Base-by-base conservation (phyloP, 495 filamentous ascomycete species). In the Symbiotaphrina buchneri region DNA sequence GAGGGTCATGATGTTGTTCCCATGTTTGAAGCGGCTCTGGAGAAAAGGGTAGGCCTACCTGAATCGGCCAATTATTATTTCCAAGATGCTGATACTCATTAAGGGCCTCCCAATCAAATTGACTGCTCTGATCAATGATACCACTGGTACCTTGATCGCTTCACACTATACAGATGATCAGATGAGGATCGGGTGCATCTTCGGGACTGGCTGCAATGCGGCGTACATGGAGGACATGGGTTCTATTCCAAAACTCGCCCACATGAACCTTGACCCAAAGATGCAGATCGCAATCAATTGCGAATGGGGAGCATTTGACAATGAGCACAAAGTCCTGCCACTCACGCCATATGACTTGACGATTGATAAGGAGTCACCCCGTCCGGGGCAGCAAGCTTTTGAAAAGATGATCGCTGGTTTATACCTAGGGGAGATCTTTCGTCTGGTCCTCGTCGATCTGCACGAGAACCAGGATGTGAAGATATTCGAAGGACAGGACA, bases 271-370 rank as follows among this genome's bases (percentile, higher is more conserved):
- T n/a, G 78, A 81, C 23, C 65, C 83, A 1, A 71, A 83, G 33
- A 74, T 74, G 47, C 82, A 79, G 28, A 85, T 97, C 54, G 87
- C 84, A 27, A 97, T 97, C 57, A 97, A 97, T 62, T 97, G 87
- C 59, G 87, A 97, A 54, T 97, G 83, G 63, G 87, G 87, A 29
- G 90, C 87, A 30, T 97, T 97, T 47, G 87, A 97, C 55, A 95
- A 94, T 52, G 84, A 97, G 53, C 76, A 85, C 54, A 59, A 76
- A 32, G 75, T 97, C 28, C 71, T 97, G 13, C 90, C 87, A 10
- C 74, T 77, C 20, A 94, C 84, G 15, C 70, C 68, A 30, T 73
- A 68, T 30, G 58, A 62, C 33, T 27, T 32, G 0, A 43, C 45
- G 11, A 46, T 62, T 21, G 57, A 61, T 37, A 10, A 37, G 6